Evolutionary conservation across 1,284 basidiomycete species (phyloP).

Genomic region (Ustilago shanxiensis): DNA sequence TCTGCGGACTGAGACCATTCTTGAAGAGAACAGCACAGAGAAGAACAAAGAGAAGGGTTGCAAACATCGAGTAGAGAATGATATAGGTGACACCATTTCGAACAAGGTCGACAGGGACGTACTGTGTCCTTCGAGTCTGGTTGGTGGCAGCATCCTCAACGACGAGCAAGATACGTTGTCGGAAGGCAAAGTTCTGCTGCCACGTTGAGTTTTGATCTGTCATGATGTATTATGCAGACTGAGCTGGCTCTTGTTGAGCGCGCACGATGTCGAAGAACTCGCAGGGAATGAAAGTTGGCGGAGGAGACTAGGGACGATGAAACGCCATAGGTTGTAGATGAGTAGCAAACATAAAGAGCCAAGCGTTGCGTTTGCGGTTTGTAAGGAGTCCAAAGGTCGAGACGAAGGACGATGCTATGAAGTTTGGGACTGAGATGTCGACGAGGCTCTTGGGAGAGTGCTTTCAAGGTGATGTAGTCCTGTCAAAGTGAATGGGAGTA

Average conservation of each 20-base stretch:
- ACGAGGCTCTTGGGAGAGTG: not conserved
- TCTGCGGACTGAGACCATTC: slow-evolving; percentile 48
- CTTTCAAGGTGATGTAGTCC: not conserved
- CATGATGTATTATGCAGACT: slow-evolving; percentile 14
- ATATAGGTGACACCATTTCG: slow-evolving; percentile 55
- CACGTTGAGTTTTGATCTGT: slow-evolving; percentile 1
- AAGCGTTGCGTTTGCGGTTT: not conserved
- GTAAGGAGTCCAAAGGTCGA: not conserved
- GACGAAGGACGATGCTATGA: not conserved
- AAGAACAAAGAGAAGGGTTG: slow-evolving; percentile 55
- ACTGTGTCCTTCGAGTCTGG: slow-evolving; percentile 17
- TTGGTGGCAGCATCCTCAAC: slow-evolving; percentile 24
- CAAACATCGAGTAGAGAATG: slow-evolving; percentile 58
- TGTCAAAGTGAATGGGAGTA: not conserved
- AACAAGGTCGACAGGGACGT: slow-evolving; percentile 46
- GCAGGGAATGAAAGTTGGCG: not conserved
- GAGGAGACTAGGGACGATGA: not conserved
- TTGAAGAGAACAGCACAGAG: slow-evolving; percentile 54
- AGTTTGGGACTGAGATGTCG: not conserved
- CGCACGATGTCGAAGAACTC: not conserved
- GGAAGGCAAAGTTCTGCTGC: slow-evolving; percentile 23
- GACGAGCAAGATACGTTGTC: slow-evolving; percentile 37
- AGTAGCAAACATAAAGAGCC: not conserved
- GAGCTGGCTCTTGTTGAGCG: slow-evolving; percentile 1
- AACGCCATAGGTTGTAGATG: slow-evolving; percentile 10